Base-by-base conservation (phyloP, 1,284 basidiomycete genomes). In the Cutaneotrichosporon sp. region DNA sequence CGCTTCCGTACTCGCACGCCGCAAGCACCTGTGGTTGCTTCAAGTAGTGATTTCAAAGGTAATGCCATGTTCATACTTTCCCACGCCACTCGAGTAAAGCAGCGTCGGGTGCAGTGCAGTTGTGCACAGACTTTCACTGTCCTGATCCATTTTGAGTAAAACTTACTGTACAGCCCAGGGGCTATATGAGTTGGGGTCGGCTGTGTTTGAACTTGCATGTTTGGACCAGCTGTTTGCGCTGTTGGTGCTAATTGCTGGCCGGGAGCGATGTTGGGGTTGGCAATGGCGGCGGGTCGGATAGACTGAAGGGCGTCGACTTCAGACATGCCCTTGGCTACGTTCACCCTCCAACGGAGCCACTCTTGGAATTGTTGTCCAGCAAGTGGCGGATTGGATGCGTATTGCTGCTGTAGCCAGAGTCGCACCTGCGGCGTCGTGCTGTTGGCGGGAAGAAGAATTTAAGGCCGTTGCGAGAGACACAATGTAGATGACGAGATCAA, bases 321-420 rank as follows among this genome's bases (percentile, higher is more conserved):
- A 12, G 49, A 44, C 51, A 58, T 51, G 7, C 64, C 64, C 24
- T 63, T 58, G 8, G 53, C 54, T 3, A 64, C 58, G 35, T 51
- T 54, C 9, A 57, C 52, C 24, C 66, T 53, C 52, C 55, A 61
- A 20, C 58, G 42, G 12, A 66, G 37, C 66, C 66, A 68, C 26
- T 62, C 58, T 27, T 65, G 61, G 12, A 57, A 55, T 4, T 58
- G 42, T 44, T 61, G 55, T 10, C 52, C 54, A 10, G 34, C 25
- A 3, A 52, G 51, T 0, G 62, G 52, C 12, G 66, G 66, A 19
- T 55, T 45, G 3, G 22, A 10, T 1, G 12, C 17, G 3, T 66
- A 50, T 51, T 68, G 52, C 12, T 54, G 34, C 20, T 52, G 47
- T 10, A 68, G 60, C 66, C 66, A 68, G 12, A 51, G 52, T 33